Percentiles rank a stretch among this genome's conserved stretches.
Conservation (phyloP, 2,329 filamentous ascomycete species). For the Fusarium tanahbumbuense region DNA sequence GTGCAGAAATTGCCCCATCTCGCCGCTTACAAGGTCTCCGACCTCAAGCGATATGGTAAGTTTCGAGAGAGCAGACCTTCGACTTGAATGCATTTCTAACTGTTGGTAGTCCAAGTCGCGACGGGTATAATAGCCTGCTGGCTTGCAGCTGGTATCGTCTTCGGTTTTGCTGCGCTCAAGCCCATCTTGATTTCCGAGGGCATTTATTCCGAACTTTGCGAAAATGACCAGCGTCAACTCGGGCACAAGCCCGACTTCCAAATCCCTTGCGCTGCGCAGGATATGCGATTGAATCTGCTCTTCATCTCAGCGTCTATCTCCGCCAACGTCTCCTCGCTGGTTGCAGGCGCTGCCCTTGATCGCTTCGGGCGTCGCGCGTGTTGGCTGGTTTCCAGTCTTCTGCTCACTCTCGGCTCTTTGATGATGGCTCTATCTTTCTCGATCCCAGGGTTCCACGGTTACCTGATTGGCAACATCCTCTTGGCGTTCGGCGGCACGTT, state of each 20-base stretch:
- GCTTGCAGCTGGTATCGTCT: conserved; percentile 80
- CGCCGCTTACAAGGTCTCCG: conserved; percentile 49
- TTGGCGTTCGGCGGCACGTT: conserved; percentile 82
- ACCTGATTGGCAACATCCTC: conserved; percentile 77
- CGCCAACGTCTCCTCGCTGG: conserved; percentile 85
- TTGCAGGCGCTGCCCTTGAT: conserved; percentile 86
- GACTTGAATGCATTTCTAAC: neutral
- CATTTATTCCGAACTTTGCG: conserved; percentile 74
- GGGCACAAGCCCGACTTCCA: conserved; percentile 47
- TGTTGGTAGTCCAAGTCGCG: conserved; percentile 71
- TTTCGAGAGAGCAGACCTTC: accelerated
- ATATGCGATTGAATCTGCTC: conserved; percentile 81
- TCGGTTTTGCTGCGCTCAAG: conserved; percentile 86
- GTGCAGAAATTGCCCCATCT: conserved; percentile 44
- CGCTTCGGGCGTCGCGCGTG: conserved; percentile 81
- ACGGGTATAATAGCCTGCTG: conserved; percentile 78
- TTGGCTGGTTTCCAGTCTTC: conserved; percentile 76
- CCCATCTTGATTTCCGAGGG: conserved; percentile 80
- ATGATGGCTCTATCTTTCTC: conserved; percentile 77
- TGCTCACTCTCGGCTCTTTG: conserved; percentile 74
- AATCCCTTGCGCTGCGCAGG: conserved; percentile 59
- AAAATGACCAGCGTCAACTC: conserved; percentile 28
- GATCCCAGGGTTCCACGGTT: conserved; percentile 75
- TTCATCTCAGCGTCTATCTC: conserved; percentile 89
- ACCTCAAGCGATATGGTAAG: conserved; percentile 45